These are phyloP conservation scores for Globisporangium viniferum DNA, from an alignment of 352 stramenopile species.

Conservation along the genomic window DNA sequence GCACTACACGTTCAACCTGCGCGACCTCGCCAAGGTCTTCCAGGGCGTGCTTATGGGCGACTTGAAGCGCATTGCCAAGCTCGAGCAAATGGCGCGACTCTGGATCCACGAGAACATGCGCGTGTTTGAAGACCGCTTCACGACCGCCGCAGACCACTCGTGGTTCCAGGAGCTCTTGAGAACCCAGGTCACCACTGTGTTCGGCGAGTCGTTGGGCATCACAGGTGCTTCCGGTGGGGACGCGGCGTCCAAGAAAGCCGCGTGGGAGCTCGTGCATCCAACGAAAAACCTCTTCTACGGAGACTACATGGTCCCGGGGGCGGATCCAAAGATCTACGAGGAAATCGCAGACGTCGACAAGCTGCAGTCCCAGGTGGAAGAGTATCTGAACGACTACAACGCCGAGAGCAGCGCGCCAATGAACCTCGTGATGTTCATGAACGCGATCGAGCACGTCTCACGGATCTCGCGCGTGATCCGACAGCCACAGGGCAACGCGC, in stretches of 20 bases:
- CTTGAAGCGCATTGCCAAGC: conserved; percentile 59
- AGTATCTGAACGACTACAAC: conserved; percentile 89
- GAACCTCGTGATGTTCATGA: conserved; percentile 89
- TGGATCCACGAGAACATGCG: conserved; percentile 87
- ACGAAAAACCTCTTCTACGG: conserved; percentile 79
- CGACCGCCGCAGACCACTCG: conserved; percentile 59
- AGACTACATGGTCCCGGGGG: conserved; percentile 92
- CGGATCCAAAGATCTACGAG: conserved; percentile 90
- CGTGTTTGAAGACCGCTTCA: conserved; percentile 88
- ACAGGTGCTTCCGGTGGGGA: conserved; percentile 9
- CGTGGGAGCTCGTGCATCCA: conserved; percentile 67
- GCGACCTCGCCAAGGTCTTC: conserved; percentile 87
- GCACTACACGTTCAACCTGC: conserved; percentile 88
- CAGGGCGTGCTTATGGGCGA: conserved; percentile 85
- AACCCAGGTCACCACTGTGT: conserved; percentile 48
- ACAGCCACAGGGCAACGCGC: conserved; percentile 85
- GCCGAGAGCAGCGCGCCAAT: conserved; percentile 83
- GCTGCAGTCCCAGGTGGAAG: conserved; percentile 72
- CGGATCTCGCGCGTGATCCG: conserved; percentile 80
- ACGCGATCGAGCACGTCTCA: conserved; percentile 87
- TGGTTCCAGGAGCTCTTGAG: conserved; percentile 79
- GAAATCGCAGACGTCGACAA: conserved; percentile 88
- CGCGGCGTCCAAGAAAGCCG: conserved; percentile 29
- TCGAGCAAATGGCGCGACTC: conserved; percentile 69
- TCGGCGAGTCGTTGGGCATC: conserved; percentile 44